Percentiles rank a stretch among this genome's conserved stretches.
These are phyloP conservation scores for Chiua virens DNA, from an alignment of 768 basidiomycete genomes.

Conservation along the genomic window DNA sequence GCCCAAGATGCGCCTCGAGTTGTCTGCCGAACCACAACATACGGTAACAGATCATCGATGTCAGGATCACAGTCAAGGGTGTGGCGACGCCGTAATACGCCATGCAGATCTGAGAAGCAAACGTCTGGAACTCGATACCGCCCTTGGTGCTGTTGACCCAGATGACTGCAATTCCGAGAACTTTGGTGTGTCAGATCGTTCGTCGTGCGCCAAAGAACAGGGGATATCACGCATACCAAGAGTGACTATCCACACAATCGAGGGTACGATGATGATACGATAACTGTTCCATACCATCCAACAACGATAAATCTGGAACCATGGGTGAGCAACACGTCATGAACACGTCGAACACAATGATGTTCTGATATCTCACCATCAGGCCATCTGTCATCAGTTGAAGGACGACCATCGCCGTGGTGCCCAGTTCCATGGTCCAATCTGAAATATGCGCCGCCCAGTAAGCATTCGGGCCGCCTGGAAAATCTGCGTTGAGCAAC, in stretches of 20 bases:
- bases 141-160: no score
- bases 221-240: no score
- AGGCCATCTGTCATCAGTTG: slow-evolving; percentile 37
- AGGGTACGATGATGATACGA: no score
- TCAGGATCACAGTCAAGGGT: background rate
- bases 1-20: background rate
- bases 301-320: no score
- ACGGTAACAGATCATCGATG: slow-evolving; percentile 5
- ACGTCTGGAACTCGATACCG: background rate
- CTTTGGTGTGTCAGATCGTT: no score
- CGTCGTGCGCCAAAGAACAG: no score
- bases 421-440: no score
- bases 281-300: no score
- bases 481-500: slow-evolving; percentile 33
- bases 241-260: no score
- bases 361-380: slow-evolving; percentile 29
- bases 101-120: background rate
- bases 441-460: no score
- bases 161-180: background rate
- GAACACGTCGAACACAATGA: no score
- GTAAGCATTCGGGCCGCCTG: slow-evolving; percentile 37
- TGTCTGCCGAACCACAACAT: background rate
- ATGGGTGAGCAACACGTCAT: no score
- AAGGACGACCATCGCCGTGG: slow-evolving; percentile 24
- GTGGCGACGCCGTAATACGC: background rate